Base-by-base conservation (phyloP, 2,329 filamentous ascomycete genomes). In the Fusarium sp. region DNA sequence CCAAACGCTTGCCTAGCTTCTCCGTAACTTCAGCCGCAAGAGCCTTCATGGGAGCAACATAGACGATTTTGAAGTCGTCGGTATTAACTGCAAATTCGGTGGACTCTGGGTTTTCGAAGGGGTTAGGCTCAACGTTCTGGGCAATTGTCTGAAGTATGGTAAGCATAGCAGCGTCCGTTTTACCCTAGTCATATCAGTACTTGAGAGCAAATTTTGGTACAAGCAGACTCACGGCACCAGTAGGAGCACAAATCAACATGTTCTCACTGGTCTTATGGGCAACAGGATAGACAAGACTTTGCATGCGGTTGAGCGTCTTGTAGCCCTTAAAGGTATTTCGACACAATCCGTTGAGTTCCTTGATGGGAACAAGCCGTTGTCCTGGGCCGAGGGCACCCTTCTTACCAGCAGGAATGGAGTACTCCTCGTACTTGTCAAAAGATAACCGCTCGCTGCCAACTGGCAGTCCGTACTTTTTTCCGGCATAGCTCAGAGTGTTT, bases 11-110 rank as follows among this genome's bases (percentile, higher is more conserved):
- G 49, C 94, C 93, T 6, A 99, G 86, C 83, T 99, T 99, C 38
- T 95, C 93, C 0, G 96, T 98, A 42, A 99, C 92, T 82, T 99
- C 96, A 11, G 97, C 96, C 7, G 97, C 97, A 20, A 99, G 85
- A 1, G 96, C 97, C 81, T 99, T 99, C 97, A 99, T 99, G 1
- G 96, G 97, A 2, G 97, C 96, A 42, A 99, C 96, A 75, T 99
- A 99, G 61, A 99, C 94, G 75, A 99, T 95, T 82, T 99, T 98
- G 87, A 98, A 98, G 75, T 97, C 93, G 56, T 97, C 92, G 0
- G 90, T 84, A 63, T 92, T 87, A n/a, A 97, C 93, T 3, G 88
- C 88, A 78, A 98, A 98, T 41, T 97, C 92, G 1, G 87, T 90
- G 1, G 92, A 90, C 58, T 90, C 84, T 0, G 89, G 89, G 42